Percentiles rank a stretch among this genome's conserved stretches.
phyloP scores from a whole-genome alignment of 148 eudicot species.

The Vaccinium macrocarpon region DNA sequence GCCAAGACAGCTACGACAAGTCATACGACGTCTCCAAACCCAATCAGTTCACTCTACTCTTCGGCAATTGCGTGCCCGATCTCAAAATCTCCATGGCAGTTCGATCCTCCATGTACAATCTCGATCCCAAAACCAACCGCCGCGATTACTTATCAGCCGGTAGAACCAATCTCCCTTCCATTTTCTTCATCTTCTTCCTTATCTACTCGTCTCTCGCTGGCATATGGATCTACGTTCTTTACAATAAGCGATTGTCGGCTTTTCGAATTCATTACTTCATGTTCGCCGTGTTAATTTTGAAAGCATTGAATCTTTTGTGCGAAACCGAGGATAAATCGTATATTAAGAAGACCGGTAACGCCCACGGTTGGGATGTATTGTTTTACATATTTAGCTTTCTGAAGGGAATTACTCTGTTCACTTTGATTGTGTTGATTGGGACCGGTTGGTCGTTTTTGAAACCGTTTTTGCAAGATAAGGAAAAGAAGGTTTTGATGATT shows the following conservation, averaged over 20 bases:
- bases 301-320: constrained; percentile 16
- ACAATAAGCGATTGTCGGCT: constrained; percentile 25
- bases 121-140: constrained; percentile 18
- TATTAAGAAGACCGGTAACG: constrained; percentile 34
- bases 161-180: constrained; percentile 29
- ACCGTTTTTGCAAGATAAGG: constrained; percentile 41
- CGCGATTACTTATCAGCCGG: constrained; percentile 48
- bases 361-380: constrained; percentile 51
- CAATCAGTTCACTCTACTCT: constrained; percentile 33
- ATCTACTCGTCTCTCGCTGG: constrained; percentile 21
- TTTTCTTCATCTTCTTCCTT: constrained; percentile 33
- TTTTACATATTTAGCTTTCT: constrained; percentile 42
- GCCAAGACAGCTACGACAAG: constrained; percentile 6
- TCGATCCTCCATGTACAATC: constrained; percentile 36
- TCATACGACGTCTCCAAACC: constrained; percentile 16
- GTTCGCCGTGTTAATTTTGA: constrained; percentile 33
- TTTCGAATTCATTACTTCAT: constrained; percentile 37
- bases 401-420: constrained; percentile 39
- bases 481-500: constrained; percentile 7
- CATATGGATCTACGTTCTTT: constrained; percentile 28
- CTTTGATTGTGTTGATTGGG: constrained; percentile 43
- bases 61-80: constrained; percentile 29
- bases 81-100: constrained; percentile 27
- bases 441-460: constrained; percentile 51
- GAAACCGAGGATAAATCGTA: constrained; percentile 45